Evolutionary conservation across 495 filamentous ascomycete species (phyloP).

Genomic region (Aspergillus diversus): DNA sequence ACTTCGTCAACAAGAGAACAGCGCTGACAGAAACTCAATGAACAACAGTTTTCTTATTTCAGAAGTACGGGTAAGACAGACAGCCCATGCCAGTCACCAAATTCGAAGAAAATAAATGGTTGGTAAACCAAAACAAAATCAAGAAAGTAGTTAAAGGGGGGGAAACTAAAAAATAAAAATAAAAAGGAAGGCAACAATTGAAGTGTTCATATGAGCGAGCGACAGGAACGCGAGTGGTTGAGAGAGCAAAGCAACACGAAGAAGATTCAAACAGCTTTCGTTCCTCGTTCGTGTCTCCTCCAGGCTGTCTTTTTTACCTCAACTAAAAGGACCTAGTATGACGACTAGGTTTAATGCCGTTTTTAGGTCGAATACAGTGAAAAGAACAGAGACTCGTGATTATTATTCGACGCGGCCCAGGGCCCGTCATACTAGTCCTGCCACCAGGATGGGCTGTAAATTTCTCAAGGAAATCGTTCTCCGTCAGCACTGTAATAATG

Average conservation of each 20-base stretch:
- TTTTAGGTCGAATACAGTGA: slow-evolving; percentile 8
- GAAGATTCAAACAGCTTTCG: slow-evolving; percentile 14
- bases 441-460: slow-evolving; percentile 16
- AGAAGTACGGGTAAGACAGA: slow-evolving; percentile 3
- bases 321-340: neutral
- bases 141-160: neutral
- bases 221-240: slow-evolving; percentile 27
- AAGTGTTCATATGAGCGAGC: slow-evolving; percentile 20
- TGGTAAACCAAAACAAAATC: slow-evolving; percentile 10
- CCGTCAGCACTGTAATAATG: slow-evolving; percentile 4
- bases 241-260: slow-evolving; percentile 13
- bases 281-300: slow-evolving; percentile 17
- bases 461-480: slow-evolving; percentile 16
- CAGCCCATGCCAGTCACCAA: neutral
- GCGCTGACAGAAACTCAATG: slow-evolving; percentile 20
- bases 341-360: slow-evolving; percentile 16
- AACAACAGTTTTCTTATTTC: slow-evolving; percentile 11
- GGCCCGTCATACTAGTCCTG: slow-evolving; percentile 13
- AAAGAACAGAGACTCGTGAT: slow-evolving; percentile 6
- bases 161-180: slow-evolving; percentile 7
- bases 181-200: slow-evolving; percentile 23
- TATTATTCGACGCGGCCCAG: slow-evolving; percentile 19
- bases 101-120: neutral
- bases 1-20: slow-evolving; percentile 19
- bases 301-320: neutral